Evolutionary conservation across 768 basidiomycete species (phyloP).

Genomic region (Dendrothele bispora): DNA sequence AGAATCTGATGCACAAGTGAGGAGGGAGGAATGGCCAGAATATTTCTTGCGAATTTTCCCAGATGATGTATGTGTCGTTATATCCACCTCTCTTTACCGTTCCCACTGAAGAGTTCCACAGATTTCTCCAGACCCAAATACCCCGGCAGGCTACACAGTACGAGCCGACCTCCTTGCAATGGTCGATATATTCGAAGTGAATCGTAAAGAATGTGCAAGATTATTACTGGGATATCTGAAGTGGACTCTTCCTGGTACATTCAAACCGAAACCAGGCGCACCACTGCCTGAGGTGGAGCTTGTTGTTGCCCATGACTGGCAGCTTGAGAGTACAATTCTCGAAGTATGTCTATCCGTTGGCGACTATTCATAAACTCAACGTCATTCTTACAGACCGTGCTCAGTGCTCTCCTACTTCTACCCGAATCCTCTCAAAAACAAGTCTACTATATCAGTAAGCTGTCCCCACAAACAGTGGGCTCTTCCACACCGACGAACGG

Average conservation of each 20-base stretch:
- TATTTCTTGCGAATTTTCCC: constrained; percentile 71
- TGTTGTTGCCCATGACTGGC: constrained; percentile 71
- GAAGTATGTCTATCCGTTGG: constrained; percentile 62
- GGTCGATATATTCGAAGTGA: constrained; percentile 89
- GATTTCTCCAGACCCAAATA: constrained; percentile 77
- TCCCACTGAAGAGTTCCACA: constrained; percentile 33
- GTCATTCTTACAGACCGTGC: too few species aligned
- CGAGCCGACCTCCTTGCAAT: constrained; percentile 75
- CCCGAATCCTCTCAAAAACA: too few species aligned
- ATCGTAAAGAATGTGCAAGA: constrained; percentile 92
- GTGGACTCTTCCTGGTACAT: constrained; percentile 82
- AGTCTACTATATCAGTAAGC: too few species aligned
- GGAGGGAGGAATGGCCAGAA: constrained; percentile 83
- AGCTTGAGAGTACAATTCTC: constrained; percentile 84
- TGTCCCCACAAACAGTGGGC: too few species aligned
- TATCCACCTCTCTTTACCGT: neutral
- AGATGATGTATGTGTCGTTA: constrained; percentile 40
- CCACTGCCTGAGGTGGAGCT: constrained; percentile 46
- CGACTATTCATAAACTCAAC: too few species aligned
- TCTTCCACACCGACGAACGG: too few species aligned
- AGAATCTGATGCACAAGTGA: constrained; percentile 67
- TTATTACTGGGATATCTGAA: constrained; percentile 83
- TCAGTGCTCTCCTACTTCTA: too few species aligned
- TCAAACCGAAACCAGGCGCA: constrained; percentile 75
- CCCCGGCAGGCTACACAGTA: constrained; percentile 77